Conservation (phyloP, 202 grass and related monocot species). For the Digitaria exilis region DNA sequence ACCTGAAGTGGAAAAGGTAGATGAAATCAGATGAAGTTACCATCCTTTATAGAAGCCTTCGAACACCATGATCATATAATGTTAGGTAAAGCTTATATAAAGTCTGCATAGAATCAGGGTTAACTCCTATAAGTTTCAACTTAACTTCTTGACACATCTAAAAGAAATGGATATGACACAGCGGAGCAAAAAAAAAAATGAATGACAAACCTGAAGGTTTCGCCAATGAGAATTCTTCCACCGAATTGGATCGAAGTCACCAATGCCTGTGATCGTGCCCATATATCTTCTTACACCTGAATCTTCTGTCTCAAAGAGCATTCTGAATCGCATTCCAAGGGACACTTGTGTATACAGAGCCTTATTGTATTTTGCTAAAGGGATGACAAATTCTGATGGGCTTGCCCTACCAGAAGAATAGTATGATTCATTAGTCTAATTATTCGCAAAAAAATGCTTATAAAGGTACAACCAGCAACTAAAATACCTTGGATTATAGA, state of each 20-base stretch:
- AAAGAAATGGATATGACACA: slow-evolving; percentile 20
- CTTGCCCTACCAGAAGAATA: slow-evolving; percentile 67
- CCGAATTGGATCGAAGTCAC: slow-evolving; percentile 73
- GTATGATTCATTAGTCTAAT: slow-evolving; percentile 16
- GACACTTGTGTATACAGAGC: slow-evolving; percentile 97
- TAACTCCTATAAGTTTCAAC: slow-evolving; percentile 1
- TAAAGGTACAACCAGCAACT: slow-evolving; percentile 30
- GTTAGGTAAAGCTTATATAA: slow-evolving; percentile 15
- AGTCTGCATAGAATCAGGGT: not conserved
- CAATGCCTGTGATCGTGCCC: slow-evolving; percentile 97
- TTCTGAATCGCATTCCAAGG: slow-evolving; percentile 97
- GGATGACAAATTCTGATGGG: slow-evolving; percentile 96
- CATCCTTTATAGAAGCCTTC: slow-evolving; percentile 11
- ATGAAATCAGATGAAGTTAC: slow-evolving; percentile 19
- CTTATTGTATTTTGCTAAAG: slow-evolving; percentile 96
- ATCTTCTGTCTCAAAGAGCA: slow-evolving; percentile 98
- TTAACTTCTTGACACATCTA: not conserved
- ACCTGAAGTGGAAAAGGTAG: slow-evolving; percentile 61
- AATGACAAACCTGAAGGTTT: slow-evolving; percentile 81
- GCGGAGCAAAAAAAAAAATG: not conserved
- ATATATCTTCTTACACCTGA: slow-evolving; percentile 93
- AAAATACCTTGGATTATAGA: slow-evolving; percentile 93
- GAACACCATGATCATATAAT: slow-evolving; percentile 13
- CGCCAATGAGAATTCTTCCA: slow-evolving; percentile 99
- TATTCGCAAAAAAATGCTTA: not conserved